Percentiles rank a stretch among this genome's conserved stretches.
Conservation (phyloP, 2,329 filamentous ascomycete species). For the Clarireedia paspali region DNA sequence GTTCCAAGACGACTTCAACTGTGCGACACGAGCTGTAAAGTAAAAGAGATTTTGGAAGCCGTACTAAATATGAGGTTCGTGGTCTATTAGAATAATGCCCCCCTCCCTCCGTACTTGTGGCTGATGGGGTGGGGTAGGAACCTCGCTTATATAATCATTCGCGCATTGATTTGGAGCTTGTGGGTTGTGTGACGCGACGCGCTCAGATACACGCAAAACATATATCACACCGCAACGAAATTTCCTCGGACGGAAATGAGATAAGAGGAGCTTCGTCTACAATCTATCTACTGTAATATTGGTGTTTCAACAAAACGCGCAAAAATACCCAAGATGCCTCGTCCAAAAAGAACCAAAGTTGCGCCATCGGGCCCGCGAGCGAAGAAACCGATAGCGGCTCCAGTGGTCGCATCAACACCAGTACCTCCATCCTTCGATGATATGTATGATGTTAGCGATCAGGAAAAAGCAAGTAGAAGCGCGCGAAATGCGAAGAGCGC, state of each 20-base stretch:
- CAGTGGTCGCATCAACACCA: constrained; percentile 6
- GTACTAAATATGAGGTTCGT: too few relatives aligned
- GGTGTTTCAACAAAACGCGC: not conserved
- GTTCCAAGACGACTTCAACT: too few relatives aligned
- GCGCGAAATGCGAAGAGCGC: constrained; percentile 14
- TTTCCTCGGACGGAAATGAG: not conserved
- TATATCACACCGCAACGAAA: not conserved
- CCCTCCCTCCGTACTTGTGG: too few relatives aligned
- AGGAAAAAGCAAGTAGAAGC: constrained; percentile 12
- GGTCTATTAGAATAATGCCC: too few relatives aligned
- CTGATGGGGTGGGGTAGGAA: too few relatives aligned
- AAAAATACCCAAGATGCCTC: constrained; percentile 23
- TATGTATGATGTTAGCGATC: constrained; percentile 28
- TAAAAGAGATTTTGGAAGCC: too few relatives aligned
- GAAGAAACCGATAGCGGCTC: constrained; percentile 14
- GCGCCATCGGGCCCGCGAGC: constrained; percentile 24
- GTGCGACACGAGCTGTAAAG: too few relatives aligned
- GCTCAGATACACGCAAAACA: not conserved
- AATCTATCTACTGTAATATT: not conserved
- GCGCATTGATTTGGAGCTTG: too few relatives aligned
- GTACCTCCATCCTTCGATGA: constrained; percentile 18
- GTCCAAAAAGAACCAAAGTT: constrained; percentile 30
- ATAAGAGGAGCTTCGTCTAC: not conserved
- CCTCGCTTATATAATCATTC: too few relatives aligned
- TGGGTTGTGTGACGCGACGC: not conserved